A percentile compares a stretch with the other conserved stretches of the same genome.
phyloP scores from a whole-genome alignment of 495 filamentous ascomycete species.

The Penicillium robsamsonii region DNA sequence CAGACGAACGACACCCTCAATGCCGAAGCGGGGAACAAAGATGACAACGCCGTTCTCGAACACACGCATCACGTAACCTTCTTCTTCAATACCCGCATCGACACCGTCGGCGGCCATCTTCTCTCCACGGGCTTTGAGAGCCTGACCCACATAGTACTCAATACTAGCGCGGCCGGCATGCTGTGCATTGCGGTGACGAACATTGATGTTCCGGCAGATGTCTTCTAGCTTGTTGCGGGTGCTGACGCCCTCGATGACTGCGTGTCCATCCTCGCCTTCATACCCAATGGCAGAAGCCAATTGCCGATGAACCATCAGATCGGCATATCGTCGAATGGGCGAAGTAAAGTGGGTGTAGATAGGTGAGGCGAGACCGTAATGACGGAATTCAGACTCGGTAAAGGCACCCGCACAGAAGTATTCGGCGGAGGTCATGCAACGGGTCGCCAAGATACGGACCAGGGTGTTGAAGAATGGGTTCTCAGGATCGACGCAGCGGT shows the following conservation, averaged over 20 bases:
- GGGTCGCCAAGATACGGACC: slow-evolving; percentile 91
- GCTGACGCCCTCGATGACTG: slow-evolving; percentile 70
- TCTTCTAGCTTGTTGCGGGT: slow-evolving; percentile 76
- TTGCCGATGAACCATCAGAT: slow-evolving; percentile 89
- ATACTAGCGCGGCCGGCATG: slow-evolving; percentile 89
- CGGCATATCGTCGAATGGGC: slow-evolving; percentile 94
- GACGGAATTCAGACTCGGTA: slow-evolving; percentile 87
- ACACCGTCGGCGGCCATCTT: slow-evolving; percentile 39
- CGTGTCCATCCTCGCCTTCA: slow-evolving; percentile 57
- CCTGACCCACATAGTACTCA: slow-evolving; percentile 96
- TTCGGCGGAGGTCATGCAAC: slow-evolving; percentile 98
- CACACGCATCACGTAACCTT: slow-evolving; percentile 93
- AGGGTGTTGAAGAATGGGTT: slow-evolving; percentile 99
- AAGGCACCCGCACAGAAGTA: slow-evolving; percentile 96
- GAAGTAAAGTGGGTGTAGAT: slow-evolving; percentile 99
- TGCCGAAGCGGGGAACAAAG: slow-evolving; percentile 91
- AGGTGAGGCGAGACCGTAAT: slow-evolving; percentile 91
- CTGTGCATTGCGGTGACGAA: slow-evolving; percentile 94
- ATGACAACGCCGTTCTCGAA: slow-evolving; percentile 97
- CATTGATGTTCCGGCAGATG: slow-evolving; percentile 97
- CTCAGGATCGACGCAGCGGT: slow-evolving; percentile 72
- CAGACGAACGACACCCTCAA: slow-evolving; percentile 85
- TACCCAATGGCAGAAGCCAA: slow-evolving; percentile 93
- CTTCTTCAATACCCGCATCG: slow-evolving; percentile 62
- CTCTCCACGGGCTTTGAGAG: slow-evolving; percentile 76